phyloP scores from a whole-genome alignment of 2,329 filamentous ascomycete genomes.

The Penicillium freii region DNA sequence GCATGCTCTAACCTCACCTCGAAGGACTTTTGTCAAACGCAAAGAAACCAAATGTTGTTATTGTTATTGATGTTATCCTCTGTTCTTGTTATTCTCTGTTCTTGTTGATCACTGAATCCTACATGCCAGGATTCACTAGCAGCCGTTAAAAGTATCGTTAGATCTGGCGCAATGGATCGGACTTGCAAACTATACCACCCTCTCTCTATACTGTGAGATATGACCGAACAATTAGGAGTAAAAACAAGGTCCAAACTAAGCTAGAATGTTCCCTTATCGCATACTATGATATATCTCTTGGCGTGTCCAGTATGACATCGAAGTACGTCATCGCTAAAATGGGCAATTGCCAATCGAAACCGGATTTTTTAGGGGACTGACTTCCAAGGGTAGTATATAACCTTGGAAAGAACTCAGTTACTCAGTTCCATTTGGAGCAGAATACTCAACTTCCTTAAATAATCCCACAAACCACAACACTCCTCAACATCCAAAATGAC shows the following conservation, averaged over 20 bases:
- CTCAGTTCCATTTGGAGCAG: neutral
- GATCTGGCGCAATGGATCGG: neutral
- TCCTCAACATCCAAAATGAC: neutral
- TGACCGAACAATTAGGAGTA: neutral
- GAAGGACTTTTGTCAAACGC: too few relatives aligned
- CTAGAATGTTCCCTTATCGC: too few relatives aligned
- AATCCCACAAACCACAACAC: neutral
- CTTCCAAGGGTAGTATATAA: neutral
- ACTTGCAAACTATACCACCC: neutral
- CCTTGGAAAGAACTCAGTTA: neutral
- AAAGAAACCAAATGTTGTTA: neutral
- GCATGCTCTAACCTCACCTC: neutral
- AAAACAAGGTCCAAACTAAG: too few relatives aligned
- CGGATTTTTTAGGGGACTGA: neutral
- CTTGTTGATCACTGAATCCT: neutral
- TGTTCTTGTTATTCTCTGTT: neutral
- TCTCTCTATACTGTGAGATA: neutral
- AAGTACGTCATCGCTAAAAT: conserved; percentile 1
- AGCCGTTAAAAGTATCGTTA: neutral
- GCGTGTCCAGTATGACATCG: conserved; percentile 6
- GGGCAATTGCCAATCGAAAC: neutral
- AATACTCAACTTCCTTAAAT: neutral
- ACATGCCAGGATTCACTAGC: neutral
- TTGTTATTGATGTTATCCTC: neutral
- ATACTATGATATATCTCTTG: conserved; percentile 5